Evolutionary conservation across 1,139 yeast species (phyloP).

Genomic region (Meyerozyma guilliermondii): DNA sequence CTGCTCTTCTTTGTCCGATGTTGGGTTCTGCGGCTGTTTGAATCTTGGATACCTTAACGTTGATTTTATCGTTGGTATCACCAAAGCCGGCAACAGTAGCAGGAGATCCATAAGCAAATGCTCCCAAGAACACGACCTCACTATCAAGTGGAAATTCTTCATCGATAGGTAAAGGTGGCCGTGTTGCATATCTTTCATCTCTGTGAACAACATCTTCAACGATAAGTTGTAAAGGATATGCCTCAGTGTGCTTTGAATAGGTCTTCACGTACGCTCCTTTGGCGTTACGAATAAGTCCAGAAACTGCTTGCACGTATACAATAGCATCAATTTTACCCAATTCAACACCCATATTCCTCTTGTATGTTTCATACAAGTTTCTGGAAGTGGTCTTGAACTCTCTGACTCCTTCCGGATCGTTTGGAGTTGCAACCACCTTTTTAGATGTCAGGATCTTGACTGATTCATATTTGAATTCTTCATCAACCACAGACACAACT

Average conservation of each 20-base stretch:
- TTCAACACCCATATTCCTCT: constrained; percentile 52
- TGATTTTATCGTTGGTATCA: constrained; percentile 44
- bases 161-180: constrained; percentile 70
- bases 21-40: constrained; percentile 53
- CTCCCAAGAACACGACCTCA: constrained; percentile 79
- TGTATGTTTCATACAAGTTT: constrained; percentile 32
- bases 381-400: constrained; percentile 31
- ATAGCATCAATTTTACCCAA: constrained; percentile 52
- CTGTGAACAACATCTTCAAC: constrained; percentile 71
- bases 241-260: constrained; percentile 46
- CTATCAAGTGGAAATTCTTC: constrained; percentile 77
- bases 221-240: constrained; percentile 71
- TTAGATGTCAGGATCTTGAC: constrained; percentile 26
- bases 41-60: constrained; percentile 48
- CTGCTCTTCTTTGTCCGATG: constrained; percentile 56
- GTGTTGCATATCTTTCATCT: constrained; percentile 70
- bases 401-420: constrained; percentile 36
- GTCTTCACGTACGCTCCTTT: constrained; percentile 79
- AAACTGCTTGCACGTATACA: constrained; percentile 68
- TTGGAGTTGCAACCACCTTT: constrained; percentile 34
- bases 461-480: constrained; percentile 42
- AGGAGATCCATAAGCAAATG: constrained; percentile 83
- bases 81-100: constrained; percentile 67
- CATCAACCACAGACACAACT: constrained; percentile 61
- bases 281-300: constrained; percentile 65